Evolutionary conservation across 768 basidiomycete genomes (phyloP), one percentile per base, ranked within the genome.

Genomic region (Auriscalpium microsporum): DNA sequence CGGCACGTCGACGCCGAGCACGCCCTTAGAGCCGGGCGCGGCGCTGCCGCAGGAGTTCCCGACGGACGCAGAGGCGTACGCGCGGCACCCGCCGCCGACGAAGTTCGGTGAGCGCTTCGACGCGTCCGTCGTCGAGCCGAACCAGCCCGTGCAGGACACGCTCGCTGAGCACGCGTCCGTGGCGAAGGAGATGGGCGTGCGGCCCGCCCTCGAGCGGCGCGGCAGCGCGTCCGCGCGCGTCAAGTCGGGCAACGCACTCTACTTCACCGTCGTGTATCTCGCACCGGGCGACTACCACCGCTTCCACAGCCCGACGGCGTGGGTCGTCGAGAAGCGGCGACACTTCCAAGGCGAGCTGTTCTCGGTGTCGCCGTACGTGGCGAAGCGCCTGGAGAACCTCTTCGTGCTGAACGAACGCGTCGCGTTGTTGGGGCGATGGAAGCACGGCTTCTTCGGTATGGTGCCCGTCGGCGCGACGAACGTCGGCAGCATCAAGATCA

Each of bases 321-420:
- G 96, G 96, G 94, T 99, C 6, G 95, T 97, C n/a, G 94, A 99
- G 75, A 88, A 89, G 65, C 73, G 96, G 58, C 72, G 96, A 42
- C 96, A 99, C 69, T 98, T 99, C 64, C 84, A 93, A 35, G 95
- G 94, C 79, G 95, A 98, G 67, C 75, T 99, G 5, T 98, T 96
- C 73, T 92, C 89, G 10, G 96, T 99, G 21, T 93, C 92, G 4
- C 96, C 96, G 0, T 98, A 86, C 73, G 90, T 98, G 77, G 94
- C 90, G 10, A 89, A 89, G 67, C 84, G 94, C 10, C 75, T 96
- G 9, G 82, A 89, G 66, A 92, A 96, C 67, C 72, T 98, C n/a
- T 99, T 99, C 61, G 94, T 99, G 9, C 78, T 99, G n/a, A 98
- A 99, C 67, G 96, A 99, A 72, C 85, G 96, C 21, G 95, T 98